These are phyloP conservation scores for Chrysanthemum lavandulifolium DNA, from an alignment of 129 eudicot species.

Conservation along the genomic window DNA sequence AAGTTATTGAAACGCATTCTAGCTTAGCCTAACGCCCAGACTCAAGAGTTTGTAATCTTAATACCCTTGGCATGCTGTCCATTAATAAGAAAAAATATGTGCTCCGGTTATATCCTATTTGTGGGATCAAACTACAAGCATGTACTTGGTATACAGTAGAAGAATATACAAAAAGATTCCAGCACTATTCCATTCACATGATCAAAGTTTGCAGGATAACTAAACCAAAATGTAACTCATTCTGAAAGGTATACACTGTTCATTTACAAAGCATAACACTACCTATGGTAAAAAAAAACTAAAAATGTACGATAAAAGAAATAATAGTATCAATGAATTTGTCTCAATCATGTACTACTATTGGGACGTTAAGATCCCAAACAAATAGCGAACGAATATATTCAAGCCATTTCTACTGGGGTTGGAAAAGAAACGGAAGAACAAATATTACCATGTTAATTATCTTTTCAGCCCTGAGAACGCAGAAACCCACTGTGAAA, in stretches of 20 bases:
- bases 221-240: slow-evolving; percentile 25
- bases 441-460: slow-evolving; percentile 16
- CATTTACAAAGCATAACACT: slow-evolving; percentile 36
- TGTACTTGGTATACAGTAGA: too few species aligned
- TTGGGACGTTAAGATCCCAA: background rate
- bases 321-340: slow-evolving; percentile 9
- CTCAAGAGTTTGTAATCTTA: background rate
- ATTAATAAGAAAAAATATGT: background rate
- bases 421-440: slow-evolving; percentile 2
- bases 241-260: slow-evolving; percentile 25
- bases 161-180: background rate
- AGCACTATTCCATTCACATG: background rate
- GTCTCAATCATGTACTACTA: background rate
- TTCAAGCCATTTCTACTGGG: slow-evolving; percentile 15
- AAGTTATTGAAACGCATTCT: background rate
- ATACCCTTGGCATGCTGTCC: slow-evolving; percentile 5
- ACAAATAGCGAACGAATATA: slow-evolving; percentile 14
- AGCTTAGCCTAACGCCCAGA: background rate
- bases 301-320: slow-evolving; percentile 10
- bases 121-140: background rate
- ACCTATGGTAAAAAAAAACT: slow-evolving; percentile 18
- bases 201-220: slow-evolving; percentile 14
- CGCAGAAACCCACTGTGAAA: slow-evolving; percentile 3
- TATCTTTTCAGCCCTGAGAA: background rate
- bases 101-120: background rate